Base-by-base conservation (phyloP, 2,329 filamentous ascomycete species). In the Alternaria ethzedia region DNA sequence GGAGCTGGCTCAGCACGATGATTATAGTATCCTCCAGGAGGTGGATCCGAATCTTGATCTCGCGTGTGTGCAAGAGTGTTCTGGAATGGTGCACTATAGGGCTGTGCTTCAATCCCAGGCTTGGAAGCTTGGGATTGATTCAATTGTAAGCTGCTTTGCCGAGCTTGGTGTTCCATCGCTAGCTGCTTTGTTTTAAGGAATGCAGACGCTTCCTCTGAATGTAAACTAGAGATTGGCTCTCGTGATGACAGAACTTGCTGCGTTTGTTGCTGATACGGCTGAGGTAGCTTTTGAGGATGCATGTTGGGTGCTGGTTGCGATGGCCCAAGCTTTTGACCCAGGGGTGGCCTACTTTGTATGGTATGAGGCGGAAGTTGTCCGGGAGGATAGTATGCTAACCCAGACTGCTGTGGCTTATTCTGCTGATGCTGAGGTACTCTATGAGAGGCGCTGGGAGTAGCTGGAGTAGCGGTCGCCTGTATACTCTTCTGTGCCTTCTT, bases 401-500 rank as follows among this genome's bases (percentile, higher is more conserved):
- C 65, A 20, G 70, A 61, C 30, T 70, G 74, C 32, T 70, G 73
- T 21, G 62, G 55, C 21, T 56, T 65, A 9, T 61, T 60, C 6
- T 69, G 64, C 32, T 68, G 66, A 21, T 70, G 68, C 30, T 70
- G 69, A 17, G 65, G 59, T 23, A 66, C 64, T 70, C 70, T 70
- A 57, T 71, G 64, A 36, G 57, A 46, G 8, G 49, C 25, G 30
- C 45, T 71, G n/a, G 36, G 64, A 44, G 66, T 52, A 26, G 61
- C 58, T 32, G 64, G 68, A 23, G 69, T 63, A 44, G 71, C 67
- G 15, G 64, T 61, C 56, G 74, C 67, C 52, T 71, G 71, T 43
- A 76, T 72, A 32, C 73, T 66, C 51, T 77, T 79, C n/a, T 72
- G 73, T 11, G 70, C 64, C 57, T 79, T 79, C 61, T 78, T 79